Evolutionary conservation across 2,329 filamentous ascomycete genomes (phyloP), one percentile per base, ranked within the genome.

Genomic region (Aquanectria penicillioides): DNA sequence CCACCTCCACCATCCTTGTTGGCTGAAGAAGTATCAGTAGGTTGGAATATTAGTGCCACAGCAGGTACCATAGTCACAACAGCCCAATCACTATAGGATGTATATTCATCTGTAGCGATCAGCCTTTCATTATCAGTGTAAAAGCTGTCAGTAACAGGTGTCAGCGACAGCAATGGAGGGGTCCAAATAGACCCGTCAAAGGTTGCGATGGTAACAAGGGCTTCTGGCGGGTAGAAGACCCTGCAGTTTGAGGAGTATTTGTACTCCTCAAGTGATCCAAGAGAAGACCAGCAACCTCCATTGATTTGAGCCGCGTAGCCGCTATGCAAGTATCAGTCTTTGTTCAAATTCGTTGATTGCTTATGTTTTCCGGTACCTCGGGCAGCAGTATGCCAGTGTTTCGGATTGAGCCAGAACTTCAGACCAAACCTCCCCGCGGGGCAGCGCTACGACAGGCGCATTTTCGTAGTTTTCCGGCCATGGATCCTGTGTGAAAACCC

Each of bases 331-430:
- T 2, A 5, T 66, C 2, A 67, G 31, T 15, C 9, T 23, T 0
- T 6, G 3, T 3, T 25, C 8, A 10, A 9, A n/a, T n/a, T n/a
- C n/a, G 2, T 8, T 6, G 11, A 5, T 9, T n/a, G 5, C 2
- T 6, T 10, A 12, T n/a, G n/a, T 18, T 6, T 10, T 2, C 6
- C 44, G 20, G 25, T 61, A 67, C 68, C 57, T 70, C 3, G 62
- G 65, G 17, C 64, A 71, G 41, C 65, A 71, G 23, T 46, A 69
- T 6, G 58, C 61, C 6, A 69, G 12, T 13, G 66, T 67, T 23
- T 70, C 69, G 12, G 59, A 57, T 36, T 22, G 8, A 40, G 26
- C 53, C 41, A 67, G 36, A 18, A 44, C 18, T 31, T 50, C 4
- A 11, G 46, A 0, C 53, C 54, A 40, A 20, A 50, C 38, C 9